phyloP scores from a whole-genome alignment of 1,139 yeast species.

The Taphrina communis region DNA sequence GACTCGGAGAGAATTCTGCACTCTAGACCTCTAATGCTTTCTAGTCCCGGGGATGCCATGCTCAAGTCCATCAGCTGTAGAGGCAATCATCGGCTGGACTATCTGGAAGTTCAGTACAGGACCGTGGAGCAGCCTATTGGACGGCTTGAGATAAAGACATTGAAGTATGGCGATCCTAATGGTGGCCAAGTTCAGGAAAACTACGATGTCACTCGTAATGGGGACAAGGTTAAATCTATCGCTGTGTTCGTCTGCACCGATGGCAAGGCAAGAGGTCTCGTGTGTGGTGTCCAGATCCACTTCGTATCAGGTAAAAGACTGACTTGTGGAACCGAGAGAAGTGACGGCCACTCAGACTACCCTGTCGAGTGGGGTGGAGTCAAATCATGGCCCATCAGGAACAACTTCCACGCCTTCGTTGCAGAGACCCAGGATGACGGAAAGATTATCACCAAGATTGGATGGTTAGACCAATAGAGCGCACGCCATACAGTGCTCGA shows the following conservation, averaged over 20 bases:
- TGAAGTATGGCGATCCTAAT: background rate
- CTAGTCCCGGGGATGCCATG: background rate
- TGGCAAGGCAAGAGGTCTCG: constrained; percentile 1
- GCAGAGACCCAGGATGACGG: background rate
- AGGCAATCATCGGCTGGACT: constrained; percentile 5
- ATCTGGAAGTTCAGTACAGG: background rate
- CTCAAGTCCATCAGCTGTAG: background rate
- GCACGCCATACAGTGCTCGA: too few species aligned
- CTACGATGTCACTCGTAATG: background rate
- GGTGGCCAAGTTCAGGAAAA: background rate
- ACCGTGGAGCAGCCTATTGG: constrained; percentile 1
- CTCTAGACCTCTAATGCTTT: background rate
- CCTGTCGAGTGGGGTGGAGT: background rate
- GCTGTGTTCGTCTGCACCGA: background rate
- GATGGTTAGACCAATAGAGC: background rate
- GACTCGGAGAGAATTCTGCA: background rate
- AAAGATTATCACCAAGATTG: background rate
- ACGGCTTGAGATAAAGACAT: background rate
- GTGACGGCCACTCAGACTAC: background rate
- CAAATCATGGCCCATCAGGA: background rate
- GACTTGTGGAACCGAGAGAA: background rate
- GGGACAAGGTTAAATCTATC: background rate
- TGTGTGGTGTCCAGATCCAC: background rate
- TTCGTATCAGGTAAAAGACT: background rate
- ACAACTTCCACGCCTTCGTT: background rate